Conservation (phyloP, 108 stramenopile species). For the Fragilaria radians region DNA sequence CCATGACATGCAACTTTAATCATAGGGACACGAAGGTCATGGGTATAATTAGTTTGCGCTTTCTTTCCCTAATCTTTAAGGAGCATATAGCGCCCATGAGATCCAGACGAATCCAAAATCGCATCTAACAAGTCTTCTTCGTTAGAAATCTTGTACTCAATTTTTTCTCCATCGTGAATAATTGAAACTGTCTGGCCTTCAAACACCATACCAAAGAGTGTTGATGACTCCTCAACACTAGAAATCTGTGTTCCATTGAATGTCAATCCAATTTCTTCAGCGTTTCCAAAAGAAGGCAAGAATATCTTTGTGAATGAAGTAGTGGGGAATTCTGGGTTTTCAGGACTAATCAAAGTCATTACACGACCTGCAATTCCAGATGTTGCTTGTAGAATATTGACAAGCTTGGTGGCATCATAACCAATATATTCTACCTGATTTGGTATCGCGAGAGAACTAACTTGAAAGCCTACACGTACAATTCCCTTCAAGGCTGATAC, state of each 20-base stretch:
- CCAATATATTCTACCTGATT: background rate
- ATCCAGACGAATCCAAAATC: background rate
- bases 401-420: background rate
- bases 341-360: background rate
- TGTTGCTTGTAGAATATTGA: background rate
- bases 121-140: background rate
- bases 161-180: background rate
- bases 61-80: background rate
- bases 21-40: too few relatives aligned
- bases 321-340: background rate
- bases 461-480: background rate
- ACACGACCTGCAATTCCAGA: background rate
- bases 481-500: background rate
- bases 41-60: too few relatives aligned
- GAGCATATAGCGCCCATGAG: background rate
- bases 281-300: background rate
- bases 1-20: too few relatives aligned
- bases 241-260: background rate
- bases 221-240: background rate
- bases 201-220: background rate
- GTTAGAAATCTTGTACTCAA: background rate
- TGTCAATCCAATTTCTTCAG: background rate
- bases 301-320: background rate
- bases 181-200: background rate
- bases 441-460: background rate